Conservation (phyloP, 2,329 filamentous ascomycete genomes). For the Colletotrichum plurivorum region DNA sequence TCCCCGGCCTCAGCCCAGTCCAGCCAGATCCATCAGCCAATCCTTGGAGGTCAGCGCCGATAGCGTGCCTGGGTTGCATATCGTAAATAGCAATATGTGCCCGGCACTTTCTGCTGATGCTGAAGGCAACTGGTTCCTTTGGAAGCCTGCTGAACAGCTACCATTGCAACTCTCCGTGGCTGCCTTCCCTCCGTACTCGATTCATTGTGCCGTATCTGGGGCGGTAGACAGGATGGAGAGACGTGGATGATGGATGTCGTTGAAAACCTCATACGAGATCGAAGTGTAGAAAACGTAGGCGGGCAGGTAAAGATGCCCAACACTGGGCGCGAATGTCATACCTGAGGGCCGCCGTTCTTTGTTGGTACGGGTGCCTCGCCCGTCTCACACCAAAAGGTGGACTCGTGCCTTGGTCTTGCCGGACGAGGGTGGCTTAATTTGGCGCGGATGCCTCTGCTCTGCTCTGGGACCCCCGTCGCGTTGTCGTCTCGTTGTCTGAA, state of each 20-base stretch:
- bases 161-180: background rate
- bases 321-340: slow-evolving; percentile 7
- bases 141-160: background rate
- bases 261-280: background rate
- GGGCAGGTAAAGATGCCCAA: background rate
- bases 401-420: slow-evolving; percentile 31
- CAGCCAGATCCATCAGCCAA: slow-evolving; percentile 28
- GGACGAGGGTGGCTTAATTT: slow-evolving; percentile 32
- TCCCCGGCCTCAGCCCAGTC: slow-evolving; percentile 24
- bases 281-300: no score
- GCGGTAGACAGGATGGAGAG: background rate
- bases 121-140: background rate
- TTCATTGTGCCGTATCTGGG: background rate
- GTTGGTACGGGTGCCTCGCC: slow-evolving; percentile 31
- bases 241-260: background rate
- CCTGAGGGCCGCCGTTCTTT: slow-evolving; percentile 33
- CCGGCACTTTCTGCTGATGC: slow-evolving; percentile 5
- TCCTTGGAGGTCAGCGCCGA: slow-evolving; percentile 20
- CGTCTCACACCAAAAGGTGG: slow-evolving; percentile 25
- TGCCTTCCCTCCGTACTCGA: background rate
- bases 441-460: slow-evolving; percentile 16
- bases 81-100: slow-evolving; percentile 37
- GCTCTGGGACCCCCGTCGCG: background rate
- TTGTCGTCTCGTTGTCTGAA: slow-evolving; percentile 16
- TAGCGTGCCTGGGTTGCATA: slow-evolving; percentile 31